A percentile compares a stretch with the other conserved stretches of the same genome.
phyloP scores from a whole-genome alignment of 768 basidiomycete genomes.

The Pleurotus eryngii region DNA sequence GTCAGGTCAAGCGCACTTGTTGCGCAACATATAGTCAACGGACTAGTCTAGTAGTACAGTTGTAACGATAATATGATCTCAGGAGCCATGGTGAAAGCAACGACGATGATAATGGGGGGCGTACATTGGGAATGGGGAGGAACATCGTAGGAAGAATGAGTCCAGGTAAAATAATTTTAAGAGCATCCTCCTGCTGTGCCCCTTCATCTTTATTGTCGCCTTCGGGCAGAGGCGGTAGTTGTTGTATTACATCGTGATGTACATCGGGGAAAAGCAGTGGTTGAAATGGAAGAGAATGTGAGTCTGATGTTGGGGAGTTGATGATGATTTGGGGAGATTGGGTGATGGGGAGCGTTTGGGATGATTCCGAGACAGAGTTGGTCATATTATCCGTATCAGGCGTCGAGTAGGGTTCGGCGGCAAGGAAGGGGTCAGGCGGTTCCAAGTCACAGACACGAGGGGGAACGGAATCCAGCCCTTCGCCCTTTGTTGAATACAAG shows the following conservation, averaged over 20 bases:
- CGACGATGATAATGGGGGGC: conserved; percentile 42
- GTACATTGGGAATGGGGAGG: conserved; percentile 86
- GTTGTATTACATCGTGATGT: conserved; percentile 54
- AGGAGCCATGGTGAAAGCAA: neutral
- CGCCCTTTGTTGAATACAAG: conserved; percentile 3
- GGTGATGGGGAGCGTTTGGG: conserved; percentile 24
- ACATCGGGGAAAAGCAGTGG: conserved; percentile 24
- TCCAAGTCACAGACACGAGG: conserved; percentile 38
- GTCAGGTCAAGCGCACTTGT: too few species aligned
- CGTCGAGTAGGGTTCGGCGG: conserved; percentile 50
- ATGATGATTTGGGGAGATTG: conserved; percentile 44
- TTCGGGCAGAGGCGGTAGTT: conserved; percentile 22
- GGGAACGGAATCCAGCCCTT: conserved; percentile 24
- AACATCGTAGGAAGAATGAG: conserved; percentile 77
- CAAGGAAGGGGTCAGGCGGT: conserved; percentile 59
- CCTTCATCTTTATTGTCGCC: conserved; percentile 29
- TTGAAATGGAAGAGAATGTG: neutral
- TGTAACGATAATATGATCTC: conserved; percentile 38
- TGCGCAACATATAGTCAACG: conserved; percentile 41
- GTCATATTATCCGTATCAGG: conserved; percentile 32
- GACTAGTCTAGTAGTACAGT: conserved; percentile 68
- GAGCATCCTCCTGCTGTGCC: conserved; percentile 39
- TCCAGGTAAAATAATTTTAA: conserved; percentile 63
- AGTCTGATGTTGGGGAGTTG: conserved; percentile 18
- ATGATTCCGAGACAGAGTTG: conserved; percentile 25